Evolutionary conservation across 345 rosid species (phyloP), one percentile per base, ranked within the genome.

Genomic region (Trapa bicornis): DNA sequence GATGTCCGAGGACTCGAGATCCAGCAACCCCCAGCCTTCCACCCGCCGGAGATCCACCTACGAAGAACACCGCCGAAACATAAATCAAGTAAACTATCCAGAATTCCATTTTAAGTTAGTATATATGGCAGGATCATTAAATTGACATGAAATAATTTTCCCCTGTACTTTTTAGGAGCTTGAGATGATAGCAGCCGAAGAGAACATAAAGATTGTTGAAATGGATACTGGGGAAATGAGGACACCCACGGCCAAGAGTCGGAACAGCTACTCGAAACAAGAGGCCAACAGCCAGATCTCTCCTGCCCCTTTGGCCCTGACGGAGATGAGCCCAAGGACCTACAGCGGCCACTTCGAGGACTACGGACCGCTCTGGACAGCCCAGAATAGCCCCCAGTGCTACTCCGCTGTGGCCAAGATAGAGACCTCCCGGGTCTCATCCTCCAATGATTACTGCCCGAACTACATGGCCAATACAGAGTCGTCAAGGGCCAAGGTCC

Each of bases 391-490:
- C 73, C 92, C 97, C 3, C 91, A 82, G 4, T 78, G 75, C 81
- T 74, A 68, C 70, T 88, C 94, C 38, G 79, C 86, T 47, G 47
- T 76, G 37, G 84, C 95, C 36, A 87, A 80, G 47, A 88, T 83
- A 9, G 89, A 92, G 56, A 89, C 86, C 35, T 68, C 87, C 8
- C 66, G 53, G 15, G 50, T 70, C 39, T 85, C 86, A 37, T 80
- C 75, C 33, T 57, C 84, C 47, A 77, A 79, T 64, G 85, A 84
- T 52, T 52, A 69, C 71, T 85, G 66, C 75, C 97, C 97, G 6
- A 94, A 75, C 53, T 94, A 94, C 85, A 90, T 90, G 97, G 86
- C 97, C 0, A 90, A 87, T 73, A 90, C 97, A 16, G 81, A 86
- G 70, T 86, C 95, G 66, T 90, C 95, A 29, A 79, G 80, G 71